phyloP scores from a whole-genome alignment of 306 rosid species.

The Vigna trinervia region DNA sequence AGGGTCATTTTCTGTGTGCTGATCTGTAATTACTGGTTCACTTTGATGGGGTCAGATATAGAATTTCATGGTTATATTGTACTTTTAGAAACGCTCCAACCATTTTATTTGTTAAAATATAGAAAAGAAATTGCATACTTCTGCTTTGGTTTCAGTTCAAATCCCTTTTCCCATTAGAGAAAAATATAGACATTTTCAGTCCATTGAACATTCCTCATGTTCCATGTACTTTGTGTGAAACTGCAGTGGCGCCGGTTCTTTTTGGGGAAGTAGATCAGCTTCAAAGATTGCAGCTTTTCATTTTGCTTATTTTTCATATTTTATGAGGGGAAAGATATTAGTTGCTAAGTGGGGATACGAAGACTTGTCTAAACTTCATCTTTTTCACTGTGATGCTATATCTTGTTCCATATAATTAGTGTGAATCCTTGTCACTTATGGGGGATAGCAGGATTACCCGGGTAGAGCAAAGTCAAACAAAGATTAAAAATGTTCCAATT shows the following conservation, averaged over 20 bases:
- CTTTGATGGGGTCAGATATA: constrained; percentile 37
- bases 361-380: constrained; percentile 36
- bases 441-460: constrained; percentile 69
- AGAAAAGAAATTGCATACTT: not conserved
- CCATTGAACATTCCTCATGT: constrained; percentile 40
- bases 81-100: constrained; percentile 40
- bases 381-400: constrained; percentile 45
- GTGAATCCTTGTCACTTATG: constrained; percentile 57
- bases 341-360: constrained; percentile 23
- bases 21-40: constrained; percentile 43
- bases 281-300: constrained; percentile 41
- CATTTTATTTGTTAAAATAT: constrained; percentile 1
- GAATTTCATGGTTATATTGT: constrained; percentile 36
- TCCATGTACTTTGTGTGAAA: constrained; percentile 40
- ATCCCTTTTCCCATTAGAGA: constrained; percentile 29
- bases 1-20: constrained; percentile 33
- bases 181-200: constrained; percentile 31
- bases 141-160: constrained; percentile 38
- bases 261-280: constrained; percentile 46
- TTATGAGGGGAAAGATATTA: constrained; percentile 32
- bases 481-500: constrained; percentile 86
- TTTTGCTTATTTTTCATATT: constrained; percentile 39
- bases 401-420: constrained; percentile 38
- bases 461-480: constrained; percentile 77
- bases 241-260: constrained; percentile 34